Percentiles rank a stretch among this genome's conserved stretches.
Conservation (phyloP, 1,139 yeast genomes). For the Yamadazyma friedrichii region DNA sequence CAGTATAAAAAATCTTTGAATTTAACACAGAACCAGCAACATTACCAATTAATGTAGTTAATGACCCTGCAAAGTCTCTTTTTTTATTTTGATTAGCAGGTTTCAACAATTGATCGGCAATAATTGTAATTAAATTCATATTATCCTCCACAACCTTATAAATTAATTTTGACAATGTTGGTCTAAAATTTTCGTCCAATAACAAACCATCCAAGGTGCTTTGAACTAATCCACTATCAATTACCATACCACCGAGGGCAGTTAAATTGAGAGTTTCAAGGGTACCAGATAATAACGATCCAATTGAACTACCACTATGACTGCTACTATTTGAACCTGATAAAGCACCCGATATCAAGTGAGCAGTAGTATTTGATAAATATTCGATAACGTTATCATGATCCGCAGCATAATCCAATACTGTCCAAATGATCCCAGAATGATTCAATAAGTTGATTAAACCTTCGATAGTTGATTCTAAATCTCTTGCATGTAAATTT, state of each 20-base stretch:
- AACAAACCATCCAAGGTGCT: slow-evolving; percentile 37
- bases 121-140: slow-evolving; percentile 24
- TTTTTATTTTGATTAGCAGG: slow-evolving; percentile 21
- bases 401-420: slow-evolving; percentile 37
- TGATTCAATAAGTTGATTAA: slow-evolving; percentile 29
- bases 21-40: slow-evolving; percentile 27
- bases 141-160: slow-evolving; percentile 32
- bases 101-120: slow-evolving; percentile 25
- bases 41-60: slow-evolving; percentile 30
- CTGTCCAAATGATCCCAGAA: slow-evolving; percentile 37
- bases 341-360: slow-evolving; percentile 15
- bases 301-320: slow-evolving; percentile 6
- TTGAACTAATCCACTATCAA: slow-evolving; percentile 34
- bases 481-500: slow-evolving; percentile 15
- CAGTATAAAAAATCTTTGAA: slow-evolving; percentile 26
- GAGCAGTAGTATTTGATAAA: slow-evolving; percentile 32
- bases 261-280: slow-evolving; percentile 23
- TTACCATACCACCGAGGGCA: slow-evolving; percentile 22
- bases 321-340: slow-evolving; percentile 3
- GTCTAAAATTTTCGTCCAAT: slow-evolving; percentile 35
- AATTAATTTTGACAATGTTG: slow-evolving; percentile 34
- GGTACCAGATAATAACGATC: slow-evolving; percentile 13
- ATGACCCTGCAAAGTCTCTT: slow-evolving; percentile 23
- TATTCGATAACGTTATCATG: slow-evolving; percentile 27
- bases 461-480: slow-evolving; percentile 22